These are phyloP conservation scores for Cladorrhinum samala DNA, from an alignment of 495 filamentous ascomycete species.

Conservation along the genomic window DNA sequence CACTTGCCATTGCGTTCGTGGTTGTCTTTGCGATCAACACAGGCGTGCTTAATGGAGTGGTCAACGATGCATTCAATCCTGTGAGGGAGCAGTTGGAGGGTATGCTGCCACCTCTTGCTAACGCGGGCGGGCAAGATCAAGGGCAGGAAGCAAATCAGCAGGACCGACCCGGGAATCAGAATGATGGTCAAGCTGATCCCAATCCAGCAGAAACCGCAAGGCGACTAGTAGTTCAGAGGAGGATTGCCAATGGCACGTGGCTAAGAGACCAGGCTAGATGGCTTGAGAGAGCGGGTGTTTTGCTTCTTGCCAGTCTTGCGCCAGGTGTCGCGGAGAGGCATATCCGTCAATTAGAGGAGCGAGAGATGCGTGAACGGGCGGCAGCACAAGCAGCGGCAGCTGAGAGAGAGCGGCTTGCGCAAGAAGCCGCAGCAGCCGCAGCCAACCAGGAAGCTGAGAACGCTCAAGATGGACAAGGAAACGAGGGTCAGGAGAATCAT, in stretches of 20 bases:
- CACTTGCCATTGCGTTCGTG: constrained; percentile 48
- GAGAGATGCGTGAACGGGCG: constrained; percentile 36
- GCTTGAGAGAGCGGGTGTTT: constrained; percentile 65
- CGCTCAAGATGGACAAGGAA: not conserved
- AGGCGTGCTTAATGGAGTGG: constrained; percentile 53
- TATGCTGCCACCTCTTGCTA: constrained; percentile 50
- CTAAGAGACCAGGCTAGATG: constrained; percentile 52
- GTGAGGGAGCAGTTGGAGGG: constrained; percentile 66
- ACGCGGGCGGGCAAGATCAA: constrained; percentile 21
- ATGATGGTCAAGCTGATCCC: constrained; percentile 20
- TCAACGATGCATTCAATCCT: constrained; percentile 52
- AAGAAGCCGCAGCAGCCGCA: not conserved
- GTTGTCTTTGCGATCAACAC: constrained; percentile 60
- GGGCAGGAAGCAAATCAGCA: constrained; percentile 8
- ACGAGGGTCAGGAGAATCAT: not conserved
- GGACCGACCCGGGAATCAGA: constrained; percentile 11
- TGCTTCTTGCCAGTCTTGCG: constrained; percentile 79
- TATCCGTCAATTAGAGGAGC: constrained; percentile 61
- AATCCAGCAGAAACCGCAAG: constrained; percentile 50
- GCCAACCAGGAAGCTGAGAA: not conserved
- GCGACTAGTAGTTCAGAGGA: constrained; percentile 47
- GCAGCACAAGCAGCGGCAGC: constrained; percentile 27
- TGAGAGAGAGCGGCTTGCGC: constrained; percentile 45
- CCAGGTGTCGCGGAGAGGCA: constrained; percentile 82
- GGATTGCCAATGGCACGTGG: constrained; percentile 45